phyloP scores from a whole-genome alignment of 116 monocot species.

The Phalaenopsis hybrid region DNA sequence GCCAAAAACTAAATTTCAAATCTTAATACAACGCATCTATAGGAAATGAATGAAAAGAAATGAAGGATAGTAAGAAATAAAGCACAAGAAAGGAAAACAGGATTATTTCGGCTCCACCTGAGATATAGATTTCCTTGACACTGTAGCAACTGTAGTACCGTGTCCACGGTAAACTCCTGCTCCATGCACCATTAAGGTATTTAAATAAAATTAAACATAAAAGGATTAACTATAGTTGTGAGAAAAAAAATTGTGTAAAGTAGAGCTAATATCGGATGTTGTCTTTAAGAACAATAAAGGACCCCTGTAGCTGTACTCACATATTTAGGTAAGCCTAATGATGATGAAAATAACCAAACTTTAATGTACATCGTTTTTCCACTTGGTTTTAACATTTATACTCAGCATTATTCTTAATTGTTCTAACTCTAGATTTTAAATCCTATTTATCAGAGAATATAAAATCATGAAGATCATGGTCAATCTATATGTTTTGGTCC shows the following conservation, averaged over 20 bases:
- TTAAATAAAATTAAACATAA: neutral
- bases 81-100: no score
- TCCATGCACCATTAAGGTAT: neutral
- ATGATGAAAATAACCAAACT: neutral
- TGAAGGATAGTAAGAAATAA: no score
- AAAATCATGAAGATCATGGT: neutral
- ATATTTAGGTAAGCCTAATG: neutral
- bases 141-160: no score
- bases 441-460: neutral
- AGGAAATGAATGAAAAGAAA: no score
- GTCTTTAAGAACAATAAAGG: neutral
- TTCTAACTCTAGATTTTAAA: neutral
- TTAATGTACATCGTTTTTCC: neutral
- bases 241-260: neutral
- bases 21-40: no score
- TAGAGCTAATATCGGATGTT: neutral
- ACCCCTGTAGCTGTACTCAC: neutral
- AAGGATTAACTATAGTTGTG: neutral
- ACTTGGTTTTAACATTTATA: neutral
- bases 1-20: no score
- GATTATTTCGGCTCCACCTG: no score
- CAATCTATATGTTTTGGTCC: neutral
- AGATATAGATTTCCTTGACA: no score
- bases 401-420: neutral
- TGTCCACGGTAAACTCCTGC: no score